Base-by-base conservation (phyloP, 805 yeast species). In the Kuraishia molischiana region DNA sequence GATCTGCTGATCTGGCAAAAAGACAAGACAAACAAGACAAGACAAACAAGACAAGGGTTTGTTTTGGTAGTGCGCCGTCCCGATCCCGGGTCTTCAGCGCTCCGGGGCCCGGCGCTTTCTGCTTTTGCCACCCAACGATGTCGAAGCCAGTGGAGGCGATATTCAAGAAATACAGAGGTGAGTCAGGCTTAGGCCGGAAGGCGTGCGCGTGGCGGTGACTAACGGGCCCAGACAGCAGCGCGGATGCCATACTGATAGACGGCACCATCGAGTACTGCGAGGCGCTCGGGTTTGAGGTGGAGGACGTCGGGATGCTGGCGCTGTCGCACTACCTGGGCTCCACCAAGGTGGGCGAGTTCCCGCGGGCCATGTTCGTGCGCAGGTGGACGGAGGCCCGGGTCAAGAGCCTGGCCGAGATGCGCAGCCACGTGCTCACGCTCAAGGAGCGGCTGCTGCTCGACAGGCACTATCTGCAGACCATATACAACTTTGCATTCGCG, bases 401-500 rank as follows among this genome's bases (percentile, higher is more conserved):
- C 9, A 39, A 44, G 39, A 56, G 64, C 15, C 40, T 72, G 1
- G 52, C 46, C 0, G 66, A 61, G 2, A 83, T 86, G 89, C 60
- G 54, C 24, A 39, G 46, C 3, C 55, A 58, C 14, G 41, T 71
- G 14, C 46, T 52, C 4, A 47, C 45, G 9, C 45, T 77, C 29
- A 53, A 58, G 4, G 33, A 43, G 1, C 52, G 58, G 20, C 46
- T 76, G 34, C 41, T 44, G 1, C 40, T 44, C 2, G 71, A 73
- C 39, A 41, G 45, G 1, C 58, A 47, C 1, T 72, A 69, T 40
- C 74, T 80, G 48, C 68, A 70, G 37, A 54, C 61, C 21, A 69
- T 89, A 3, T 89, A 92, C 59, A 67, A 67, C 24, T 89, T 74
- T 57, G 68, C 94, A 0, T 90, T 82, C 59, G 67, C 62, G 8